These are phyloP conservation scores for Phytophthora hybrid DNA, from an alignment of 352 stramenopile genomes.

Conservation along the genomic window DNA sequence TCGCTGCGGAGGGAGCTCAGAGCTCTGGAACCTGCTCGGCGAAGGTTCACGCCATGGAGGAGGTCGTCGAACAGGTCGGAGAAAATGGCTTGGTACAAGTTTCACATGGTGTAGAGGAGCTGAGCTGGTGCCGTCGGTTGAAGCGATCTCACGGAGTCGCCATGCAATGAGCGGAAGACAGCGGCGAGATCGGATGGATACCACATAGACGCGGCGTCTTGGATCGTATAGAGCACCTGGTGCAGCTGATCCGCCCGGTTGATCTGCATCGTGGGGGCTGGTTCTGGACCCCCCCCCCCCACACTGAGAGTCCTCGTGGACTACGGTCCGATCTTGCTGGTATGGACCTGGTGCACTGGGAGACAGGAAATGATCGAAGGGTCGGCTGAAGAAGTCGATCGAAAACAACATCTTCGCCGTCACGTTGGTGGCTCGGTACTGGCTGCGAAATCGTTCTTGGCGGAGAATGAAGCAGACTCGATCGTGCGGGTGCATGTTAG, in stretches of 20 bases:
- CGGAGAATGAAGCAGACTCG: neutral
- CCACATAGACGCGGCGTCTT: neutral
- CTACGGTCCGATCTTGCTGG: neutral
- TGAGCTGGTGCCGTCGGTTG: neutral
- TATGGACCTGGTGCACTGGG: neutral
- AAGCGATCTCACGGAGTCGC: neutral
- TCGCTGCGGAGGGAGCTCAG: no score
- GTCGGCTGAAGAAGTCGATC: neutral
- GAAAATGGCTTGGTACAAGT: neutral
- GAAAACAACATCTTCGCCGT: neutral
- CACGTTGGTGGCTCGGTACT: neutral
- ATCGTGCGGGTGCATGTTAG: neutral
- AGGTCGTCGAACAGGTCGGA: neutral
- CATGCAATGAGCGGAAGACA: neutral
- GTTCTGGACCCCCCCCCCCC: neutral
- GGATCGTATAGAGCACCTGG: neutral
- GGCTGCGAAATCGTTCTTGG: neutral
- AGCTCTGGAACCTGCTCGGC: no score
- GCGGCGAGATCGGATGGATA: neutral
- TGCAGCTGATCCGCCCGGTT: neutral
- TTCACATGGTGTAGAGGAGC: neutral
- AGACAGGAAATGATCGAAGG: neutral
- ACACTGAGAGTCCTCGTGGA: conserved; percentile 2
- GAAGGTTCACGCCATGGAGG: neutral
- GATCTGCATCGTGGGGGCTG: neutral